phyloP scores from a whole-genome alignment of 768 basidiomycete genomes.

The Pisolithus microcarpus region DNA sequence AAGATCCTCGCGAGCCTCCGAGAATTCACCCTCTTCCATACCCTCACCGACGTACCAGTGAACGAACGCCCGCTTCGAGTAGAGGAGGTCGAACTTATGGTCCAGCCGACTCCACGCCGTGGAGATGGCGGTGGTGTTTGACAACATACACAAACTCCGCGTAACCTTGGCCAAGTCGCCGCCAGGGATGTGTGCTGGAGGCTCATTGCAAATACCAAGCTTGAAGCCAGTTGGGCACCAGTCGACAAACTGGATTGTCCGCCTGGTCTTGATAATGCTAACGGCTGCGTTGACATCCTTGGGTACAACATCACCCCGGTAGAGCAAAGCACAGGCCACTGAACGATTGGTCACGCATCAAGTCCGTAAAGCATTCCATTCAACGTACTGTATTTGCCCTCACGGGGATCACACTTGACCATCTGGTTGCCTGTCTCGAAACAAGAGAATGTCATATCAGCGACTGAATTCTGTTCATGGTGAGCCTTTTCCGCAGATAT shows the following conservation, averaged over 20 bases:
- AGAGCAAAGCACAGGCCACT: slow-evolving; percentile 65
- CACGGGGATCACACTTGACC: slow-evolving; percentile 73
- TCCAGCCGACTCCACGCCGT: slow-evolving; percentile 66
- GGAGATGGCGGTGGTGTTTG: slow-evolving; percentile 69
- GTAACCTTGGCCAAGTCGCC: slow-evolving; percentile 74
- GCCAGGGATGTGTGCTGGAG: slow-evolving; percentile 66
- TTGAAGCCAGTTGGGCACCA: slow-evolving; percentile 80
- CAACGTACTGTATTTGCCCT: slow-evolving; percentile 66
- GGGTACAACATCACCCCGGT: slow-evolving; percentile 72
- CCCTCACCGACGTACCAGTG: slow-evolving; percentile 71
- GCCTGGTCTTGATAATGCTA: slow-evolving; percentile 67
- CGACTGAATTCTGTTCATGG: slow-evolving; percentile 96
- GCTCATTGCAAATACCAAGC: slow-evolving; percentile 72
- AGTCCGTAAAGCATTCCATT: neutral
- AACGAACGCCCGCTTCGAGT: slow-evolving; percentile 55
- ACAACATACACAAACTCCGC: slow-evolving; percentile 71
- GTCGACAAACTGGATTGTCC: slow-evolving; percentile 74
- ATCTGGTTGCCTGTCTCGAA: slow-evolving; percentile 76
- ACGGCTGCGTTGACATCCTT: slow-evolving; percentile 76
- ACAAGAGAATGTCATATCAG: slow-evolving; percentile 95
- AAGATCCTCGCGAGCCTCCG: slow-evolving; percentile 96
- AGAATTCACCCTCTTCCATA: slow-evolving; percentile 95
- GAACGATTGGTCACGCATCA: slow-evolving; percentile 1
- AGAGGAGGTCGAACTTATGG: slow-evolving; percentile 76
- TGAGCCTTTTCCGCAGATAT: slow-evolving; percentile 89